phyloP scores from a whole-genome alignment of 148 eudicot genomes.

The Dysphania ambrosioides region DNA sequence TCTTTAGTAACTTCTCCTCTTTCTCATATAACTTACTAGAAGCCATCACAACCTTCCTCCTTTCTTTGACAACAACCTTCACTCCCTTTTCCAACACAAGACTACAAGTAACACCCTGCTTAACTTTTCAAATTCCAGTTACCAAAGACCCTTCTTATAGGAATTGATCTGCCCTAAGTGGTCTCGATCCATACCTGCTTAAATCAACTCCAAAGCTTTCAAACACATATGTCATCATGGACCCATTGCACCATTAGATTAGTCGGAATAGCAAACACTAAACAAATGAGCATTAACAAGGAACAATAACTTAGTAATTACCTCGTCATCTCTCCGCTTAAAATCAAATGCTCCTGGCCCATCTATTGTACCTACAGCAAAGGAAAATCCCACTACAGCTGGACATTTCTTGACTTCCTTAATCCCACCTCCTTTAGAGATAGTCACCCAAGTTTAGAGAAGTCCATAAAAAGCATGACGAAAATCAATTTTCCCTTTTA shows the following conservation, averaged over 20 bases:
- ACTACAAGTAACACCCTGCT: too few species aligned
- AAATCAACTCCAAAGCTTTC: too few species aligned
- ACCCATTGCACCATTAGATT: constrained; percentile 14
- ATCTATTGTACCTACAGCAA: constrained; percentile 99
- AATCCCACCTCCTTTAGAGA: constrained; percentile 54
- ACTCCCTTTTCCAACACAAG: too few species aligned
- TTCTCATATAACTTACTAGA: too few species aligned
- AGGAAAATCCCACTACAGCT: constrained; percentile 95
- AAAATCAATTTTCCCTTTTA: constrained; percentile 75
- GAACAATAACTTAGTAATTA: constrained; percentile 18
- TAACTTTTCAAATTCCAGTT: too few species aligned
- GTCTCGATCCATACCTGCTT: too few species aligned
- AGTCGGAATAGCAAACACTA: constrained; percentile 12
- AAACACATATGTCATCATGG: too few species aligned
- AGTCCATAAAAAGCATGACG: constrained; percentile 75
- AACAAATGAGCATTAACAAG: background rate
- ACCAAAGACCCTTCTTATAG: too few species aligned
- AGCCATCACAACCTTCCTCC: too few species aligned
- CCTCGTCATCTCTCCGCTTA: constrained; percentile 85
- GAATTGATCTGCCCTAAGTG: too few species aligned
- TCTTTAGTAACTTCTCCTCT: too few species aligned
- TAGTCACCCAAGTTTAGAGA: constrained; percentile 71
- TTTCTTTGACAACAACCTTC: too few species aligned
- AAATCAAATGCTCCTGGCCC: constrained; percentile 99
- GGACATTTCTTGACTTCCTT: constrained; percentile 77